Evolutionary conservation across 306 rosid genomes (phyloP), one percentile per base, ranked within the genome.

Genomic region (Prunus mongolica): DNA sequence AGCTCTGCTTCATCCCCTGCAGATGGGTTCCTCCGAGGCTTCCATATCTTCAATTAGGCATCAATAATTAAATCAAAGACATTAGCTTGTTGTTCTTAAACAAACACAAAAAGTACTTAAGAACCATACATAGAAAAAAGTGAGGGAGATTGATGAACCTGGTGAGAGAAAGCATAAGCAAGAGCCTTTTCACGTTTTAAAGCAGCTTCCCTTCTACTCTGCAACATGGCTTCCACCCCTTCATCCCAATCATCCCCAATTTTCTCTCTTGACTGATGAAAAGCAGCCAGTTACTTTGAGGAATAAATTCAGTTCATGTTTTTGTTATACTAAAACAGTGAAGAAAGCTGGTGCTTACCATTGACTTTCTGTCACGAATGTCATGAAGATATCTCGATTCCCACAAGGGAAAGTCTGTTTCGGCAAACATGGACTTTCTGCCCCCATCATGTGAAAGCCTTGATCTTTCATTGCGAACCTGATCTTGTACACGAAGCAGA

Each of bases 111-210:
- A 27, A 18, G 14, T 12, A 63, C 12, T 15, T 3, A 16, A 25
- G 2, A 56, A 54, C 11, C 47, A 34, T 12, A 55, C 5, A 25
- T 20, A 27, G 44, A 38, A 38, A 38, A 12, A 13, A 45, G 20
- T 0, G 22, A 65, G 12, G 6, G 49, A 65, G 13, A 0, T 45
- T 15, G 14, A 65, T 44, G 54, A 25, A 82, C 85, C 85, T 82
- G 78, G 57, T 68, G 76, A 73, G 85, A 82, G 69, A 82, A 73
- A 16, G 82, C 85, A 73, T 78, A 73, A 77, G 85, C 85, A 6
- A 82, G 79, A 28, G 85, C 85, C 50, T 78, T 82, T 78, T 82
- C 85, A 47, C 82, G 85, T 58, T 82, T 82, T 4, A 82, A 73
- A 73, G 72, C 71, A 12, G 79, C 82, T 51, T 73, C 76, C 71